Conservation (phyloP, 208 protist species). For the Trichomonas vaginalis region DNA sequence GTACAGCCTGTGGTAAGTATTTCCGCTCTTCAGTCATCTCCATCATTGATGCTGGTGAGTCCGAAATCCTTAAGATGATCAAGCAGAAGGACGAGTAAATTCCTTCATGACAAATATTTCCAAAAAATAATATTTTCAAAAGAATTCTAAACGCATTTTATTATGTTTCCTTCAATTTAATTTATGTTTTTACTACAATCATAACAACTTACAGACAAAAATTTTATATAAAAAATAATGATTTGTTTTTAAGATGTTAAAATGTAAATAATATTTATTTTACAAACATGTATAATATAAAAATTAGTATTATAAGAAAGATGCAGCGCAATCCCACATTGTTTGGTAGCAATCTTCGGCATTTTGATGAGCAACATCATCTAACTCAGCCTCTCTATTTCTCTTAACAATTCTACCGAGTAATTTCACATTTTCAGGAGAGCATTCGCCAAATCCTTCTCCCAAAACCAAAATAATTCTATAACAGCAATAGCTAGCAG, state of each 20-base stretch:
- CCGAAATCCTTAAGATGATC: slow-evolving; percentile 58
- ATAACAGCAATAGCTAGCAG: not conserved
- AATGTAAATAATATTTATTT: too few relatives aligned
- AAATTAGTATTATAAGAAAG: not conserved
- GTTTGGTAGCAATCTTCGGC: slow-evolving; percentile 19
- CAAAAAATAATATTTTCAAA: too few relatives aligned
- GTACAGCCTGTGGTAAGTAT: slow-evolving; percentile 93
- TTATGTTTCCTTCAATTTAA: too few relatives aligned
- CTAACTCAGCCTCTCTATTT: not conserved
- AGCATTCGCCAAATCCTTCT: not conserved
- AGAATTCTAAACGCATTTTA: too few relatives aligned
- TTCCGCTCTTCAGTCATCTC: slow-evolving; percentile 82
- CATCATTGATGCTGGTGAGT: slow-evolving; percentile 88
- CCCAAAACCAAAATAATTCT: not conserved
- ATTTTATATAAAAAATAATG: too few relatives aligned
- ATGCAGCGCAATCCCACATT: not conserved
- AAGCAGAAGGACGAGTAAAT: slow-evolving; percentile 15
- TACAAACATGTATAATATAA: too few relatives aligned
- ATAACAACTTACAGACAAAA: too few relatives aligned
- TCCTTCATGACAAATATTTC: too few relatives aligned
- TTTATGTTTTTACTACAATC: too few relatives aligned
- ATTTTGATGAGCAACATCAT: not conserved
- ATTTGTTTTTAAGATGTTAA: too few relatives aligned
- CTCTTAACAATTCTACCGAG: not conserved
- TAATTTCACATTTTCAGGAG: not conserved